Base-by-base conservation (phyloP, 106 monocot species). In the Acorus gramineus region DNA sequence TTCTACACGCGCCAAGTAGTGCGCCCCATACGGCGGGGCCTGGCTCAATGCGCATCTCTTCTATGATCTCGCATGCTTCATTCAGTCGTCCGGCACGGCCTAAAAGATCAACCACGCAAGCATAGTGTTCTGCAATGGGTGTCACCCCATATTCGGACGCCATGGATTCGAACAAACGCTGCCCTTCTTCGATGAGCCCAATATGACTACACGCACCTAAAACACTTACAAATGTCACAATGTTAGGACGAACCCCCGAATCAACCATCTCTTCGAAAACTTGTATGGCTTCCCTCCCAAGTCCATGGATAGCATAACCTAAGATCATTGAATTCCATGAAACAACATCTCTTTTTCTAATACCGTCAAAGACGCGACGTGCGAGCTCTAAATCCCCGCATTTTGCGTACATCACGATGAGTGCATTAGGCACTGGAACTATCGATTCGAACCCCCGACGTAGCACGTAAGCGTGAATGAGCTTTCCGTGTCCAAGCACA, bases 281-380 rank as follows among this genome's bases (percentile, higher is more conserved):
- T 8, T 42, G 54, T 46, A 90, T 53, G 2, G 90, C 86, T 60
- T 86, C 74, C 3, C 7, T 59, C 4, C 76, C 86, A 47, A 73
- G 68, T 3, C 90, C 90, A 69, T 83, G 76, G 52, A 78, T 69
- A 4, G 78, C 81, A 42, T 73, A 78, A 2, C 74, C 78, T 4
- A 80, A 78, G 28, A 90, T 83, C 55, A 86, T 64, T 0, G 83
- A 86, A 69, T 86, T 90, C 90, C 86, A 90, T 3, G 90, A 73
- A 4, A 90, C 83, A 43, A 81, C 90, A 64, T 90, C 82, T 68
- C 69, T 83, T 9, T 47, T 69, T 2, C 62, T 8, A 44, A 72
- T 74, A 5, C 44, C 47, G 4, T 80, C 55, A 56, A 90, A 90
- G 0, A 84, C 53, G 12, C 65, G 67, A 4, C 65, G 68, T 2